These are phyloP conservation scores for Adiantum capillusveneris DNA, from an alignment of 75 land plant species.

Conservation along the genomic window DNA sequence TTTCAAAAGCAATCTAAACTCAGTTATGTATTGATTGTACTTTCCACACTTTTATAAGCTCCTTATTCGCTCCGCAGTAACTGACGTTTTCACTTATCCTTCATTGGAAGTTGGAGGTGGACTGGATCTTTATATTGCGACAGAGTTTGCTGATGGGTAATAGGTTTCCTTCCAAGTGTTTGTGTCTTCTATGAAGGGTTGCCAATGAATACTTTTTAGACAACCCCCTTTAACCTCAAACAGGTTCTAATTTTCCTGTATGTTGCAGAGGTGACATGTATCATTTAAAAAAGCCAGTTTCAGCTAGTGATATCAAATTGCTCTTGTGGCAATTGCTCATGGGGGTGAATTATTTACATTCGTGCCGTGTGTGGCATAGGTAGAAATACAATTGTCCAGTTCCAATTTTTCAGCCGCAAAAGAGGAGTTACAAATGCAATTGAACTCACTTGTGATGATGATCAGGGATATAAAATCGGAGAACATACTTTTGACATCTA, in stretches of 20 bases:
- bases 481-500: constrained; percentile 26
- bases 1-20: no score
- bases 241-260: not conserved
- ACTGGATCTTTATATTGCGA: constrained; percentile 31
- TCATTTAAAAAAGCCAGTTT: constrained; percentile 19
- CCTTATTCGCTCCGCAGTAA: constrained; percentile 16
- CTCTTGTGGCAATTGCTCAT: constrained; percentile 30
- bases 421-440: not conserved
- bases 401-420: not conserved
- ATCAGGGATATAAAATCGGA: constrained; percentile 35
- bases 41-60: no score
- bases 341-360: constrained; percentile 27
- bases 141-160: constrained; percentile 38
- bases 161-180: not conserved
- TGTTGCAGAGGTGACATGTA: constrained; percentile 31
- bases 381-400: not conserved
- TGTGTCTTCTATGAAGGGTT: no score
- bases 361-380: constrained; percentile 42
- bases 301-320: constrained; percentile 21
- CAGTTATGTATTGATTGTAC: no score
- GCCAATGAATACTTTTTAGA: no score
- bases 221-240: not conserved
- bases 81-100: constrained; percentile 23
- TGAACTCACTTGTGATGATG: not conserved
- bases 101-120: constrained; percentile 15